Percentiles rank a stretch among this genome's conserved stretches.
Evolutionary conservation across 257 asterid species (phyloP).

Genomic region (Coffea canephora): DNA sequence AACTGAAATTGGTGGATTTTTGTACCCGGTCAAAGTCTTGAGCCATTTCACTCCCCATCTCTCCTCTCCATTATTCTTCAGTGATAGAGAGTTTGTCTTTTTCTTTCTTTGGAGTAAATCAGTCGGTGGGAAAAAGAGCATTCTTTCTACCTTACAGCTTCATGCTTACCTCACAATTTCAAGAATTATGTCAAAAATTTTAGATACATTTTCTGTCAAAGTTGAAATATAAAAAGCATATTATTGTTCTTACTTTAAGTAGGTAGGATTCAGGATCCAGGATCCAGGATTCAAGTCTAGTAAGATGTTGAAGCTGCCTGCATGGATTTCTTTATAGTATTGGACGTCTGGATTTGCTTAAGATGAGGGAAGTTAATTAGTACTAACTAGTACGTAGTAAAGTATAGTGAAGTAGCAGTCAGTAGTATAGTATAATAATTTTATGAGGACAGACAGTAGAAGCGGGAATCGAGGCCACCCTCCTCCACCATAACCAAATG

Average conservation of each 20-base stretch:
- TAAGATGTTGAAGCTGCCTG: constrained; percentile 23
- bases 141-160: too few relatives aligned
- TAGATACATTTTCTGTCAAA: too few relatives aligned
- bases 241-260: too few relatives aligned
- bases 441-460: constrained; percentile 24
- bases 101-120: neutral
- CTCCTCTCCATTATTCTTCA: neutral
- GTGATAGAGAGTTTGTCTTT: constrained; percentile 8
- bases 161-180: too few relatives aligned
- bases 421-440: constrained; percentile 8
- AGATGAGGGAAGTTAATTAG: constrained; percentile 16
- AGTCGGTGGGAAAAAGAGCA: neutral
- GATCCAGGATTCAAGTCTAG: neutral
- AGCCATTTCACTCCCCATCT: neutral
- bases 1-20: neutral
- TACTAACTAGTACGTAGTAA: constrained; percentile 9
- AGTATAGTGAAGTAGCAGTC: too few relatives aligned
- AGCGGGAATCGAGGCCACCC: constrained; percentile 39
- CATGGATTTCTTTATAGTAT: constrained; percentile 7
- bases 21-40: constrained; percentile 18
- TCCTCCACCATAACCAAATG: neutral
- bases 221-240: too few relatives aligned
- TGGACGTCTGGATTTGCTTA: constrained; percentile 32
- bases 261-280: neutral
- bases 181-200: too few relatives aligned